phyloP scores from a whole-genome alignment of 257 asterid species.

The Datura wrightii region DNA sequence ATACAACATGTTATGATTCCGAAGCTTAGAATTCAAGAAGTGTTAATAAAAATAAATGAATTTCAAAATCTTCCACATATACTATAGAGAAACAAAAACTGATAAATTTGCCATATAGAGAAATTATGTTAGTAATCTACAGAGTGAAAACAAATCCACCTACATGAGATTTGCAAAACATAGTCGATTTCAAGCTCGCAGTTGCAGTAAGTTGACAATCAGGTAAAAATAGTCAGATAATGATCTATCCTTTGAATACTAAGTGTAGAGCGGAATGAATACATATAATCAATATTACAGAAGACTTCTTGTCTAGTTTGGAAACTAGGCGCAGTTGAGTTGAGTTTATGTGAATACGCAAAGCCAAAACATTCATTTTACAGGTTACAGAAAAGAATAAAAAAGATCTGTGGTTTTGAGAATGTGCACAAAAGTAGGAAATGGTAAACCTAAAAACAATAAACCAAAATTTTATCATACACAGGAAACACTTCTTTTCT shows the following conservation, averaged over 20 bases:
- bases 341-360: neutral
- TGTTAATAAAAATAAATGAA: neutral
- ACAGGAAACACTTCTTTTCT: neutral
- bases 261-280: neutral
- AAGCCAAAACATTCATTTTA: neutral
- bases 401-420: neutral
- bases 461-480: neutral
- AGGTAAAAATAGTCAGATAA: neutral
- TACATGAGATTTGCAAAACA: neutral
- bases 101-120: neutral
- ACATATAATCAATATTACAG: neutral
- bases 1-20: neutral
- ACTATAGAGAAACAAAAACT: neutral
- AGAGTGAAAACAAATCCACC: constrained; percentile 12
- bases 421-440: neutral
- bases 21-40: neutral
- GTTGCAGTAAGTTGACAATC: neutral
- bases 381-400: too few relatives aligned
- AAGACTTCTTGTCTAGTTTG: neutral
- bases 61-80: neutral
- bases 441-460: neutral
- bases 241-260: neutral
- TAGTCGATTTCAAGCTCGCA: neutral
- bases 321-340: neutral
- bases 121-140: neutral